phyloP scores from a whole-genome alignment of 352 stramenopile species.

The Pythium utonaiense region DNA sequence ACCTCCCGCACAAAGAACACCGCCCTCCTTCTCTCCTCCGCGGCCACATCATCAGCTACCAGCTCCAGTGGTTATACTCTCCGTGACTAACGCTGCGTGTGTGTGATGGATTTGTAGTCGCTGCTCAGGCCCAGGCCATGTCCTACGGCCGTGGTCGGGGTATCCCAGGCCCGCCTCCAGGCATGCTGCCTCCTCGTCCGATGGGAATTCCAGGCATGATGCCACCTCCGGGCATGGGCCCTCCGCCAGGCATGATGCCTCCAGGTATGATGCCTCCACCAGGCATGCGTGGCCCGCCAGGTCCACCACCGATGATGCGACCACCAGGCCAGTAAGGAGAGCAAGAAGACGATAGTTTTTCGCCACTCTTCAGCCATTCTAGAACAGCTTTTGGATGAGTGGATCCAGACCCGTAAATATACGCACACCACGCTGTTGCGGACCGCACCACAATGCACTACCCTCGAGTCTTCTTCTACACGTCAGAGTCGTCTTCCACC shows the following conservation, averaged over 20 bases:
- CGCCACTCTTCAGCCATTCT: conserved; percentile 2
- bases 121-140: conserved; percentile 76
- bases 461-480: background rate
- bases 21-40: conserved; percentile 1
- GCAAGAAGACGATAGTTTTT: background rate
- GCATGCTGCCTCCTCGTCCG: conserved; percentile 41
- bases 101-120: conserved; percentile 35
- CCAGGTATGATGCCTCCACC: conserved; percentile 76
- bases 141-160: conserved; percentile 76
- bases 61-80: background rate
- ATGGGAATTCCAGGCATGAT: conserved; percentile 74
- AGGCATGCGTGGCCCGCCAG: conserved; percentile 49
- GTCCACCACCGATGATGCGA: conserved; percentile 59
- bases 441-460: too few species aligned
- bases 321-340: conserved; percentile 66
- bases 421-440: background rate
- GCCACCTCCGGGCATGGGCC: conserved; percentile 58
- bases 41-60: background rate
- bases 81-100: conserved; percentile 7
- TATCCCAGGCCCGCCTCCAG: conserved; percentile 59
- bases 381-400: background rate
- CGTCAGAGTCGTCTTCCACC: conserved; percentile 63
- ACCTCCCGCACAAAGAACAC: background rate
- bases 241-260: conserved; percentile 38
- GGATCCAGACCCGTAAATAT: conserved; percentile 11